Evolutionary conservation across 176 grass and related monocot genomes (phyloP), one percentile per base, ranked within the genome.

Genomic region (Aechmea fasciata): DNA sequence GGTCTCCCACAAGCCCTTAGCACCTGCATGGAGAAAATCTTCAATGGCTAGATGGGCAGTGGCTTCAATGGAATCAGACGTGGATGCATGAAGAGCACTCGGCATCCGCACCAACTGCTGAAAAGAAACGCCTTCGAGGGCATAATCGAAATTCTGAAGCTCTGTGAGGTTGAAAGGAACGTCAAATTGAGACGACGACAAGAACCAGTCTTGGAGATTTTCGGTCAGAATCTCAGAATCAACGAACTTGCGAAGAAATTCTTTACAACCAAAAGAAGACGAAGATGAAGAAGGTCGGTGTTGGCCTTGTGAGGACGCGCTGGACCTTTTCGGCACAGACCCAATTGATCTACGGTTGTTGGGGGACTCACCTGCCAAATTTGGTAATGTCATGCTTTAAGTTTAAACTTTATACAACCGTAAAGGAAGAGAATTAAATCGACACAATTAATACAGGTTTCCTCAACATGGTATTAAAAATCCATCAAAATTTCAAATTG

Each of bases 21-120:
- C 79, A 55, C 76, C 74, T 11, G 94, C 89, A 66, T 97, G 86
- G 53, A 97, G 76, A 78, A 97, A 97, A 78, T 97, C 94, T 79
- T 97, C 94, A 23, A 97, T 71, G 17, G 86, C 94, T 68, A 97
- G 94, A 59, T 90, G 90, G 11, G 88, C 92, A 3, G 71, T 92
- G 19, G 94, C 89, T 77, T 97, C 89, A 2, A 97, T 81, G 64
- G 71, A 79, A 66, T 93, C 89, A 26, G 88, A 92, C 15, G 86
- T 90, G 11, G 89, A 93, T 4, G 79, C 87, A 68, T 87, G 75
- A 33, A 97, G 79, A 70, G 89, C 86, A 83, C 73, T 97, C 22
- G 94, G 89, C 94, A 97, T 97, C 72, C 94, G 71, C 24, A 93
- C 80, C 6, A 97, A 71, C 76, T 93, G 94, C 67, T 90, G 94